A percentile compares a stretch with the other conserved stretches of the same genome.
Conservation (phyloP, 1,284 basidiomycete species). For the Heterobasidion occidentale region DNA sequence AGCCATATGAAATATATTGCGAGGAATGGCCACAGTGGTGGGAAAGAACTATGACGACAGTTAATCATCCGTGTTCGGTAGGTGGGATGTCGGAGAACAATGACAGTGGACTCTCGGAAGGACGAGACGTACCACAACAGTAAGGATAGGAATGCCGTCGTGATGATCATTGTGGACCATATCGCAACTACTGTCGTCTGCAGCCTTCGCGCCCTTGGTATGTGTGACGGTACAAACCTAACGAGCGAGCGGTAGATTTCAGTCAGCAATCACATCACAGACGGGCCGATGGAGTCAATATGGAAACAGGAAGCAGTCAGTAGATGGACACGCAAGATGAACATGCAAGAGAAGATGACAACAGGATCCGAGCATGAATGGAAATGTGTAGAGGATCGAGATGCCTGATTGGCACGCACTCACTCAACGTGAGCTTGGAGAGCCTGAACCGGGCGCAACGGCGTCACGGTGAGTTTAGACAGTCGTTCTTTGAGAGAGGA, state of each 20-base stretch:
- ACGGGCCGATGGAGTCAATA: not conserved
- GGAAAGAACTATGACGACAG: conserved; percentile 63
- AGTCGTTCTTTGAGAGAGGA: conserved; percentile 45
- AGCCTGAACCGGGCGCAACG: conserved; percentile 49
- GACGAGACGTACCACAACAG: conserved; percentile 60
- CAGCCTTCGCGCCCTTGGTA: conserved; percentile 74
- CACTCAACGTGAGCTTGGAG: conserved; percentile 66
- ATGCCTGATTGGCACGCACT: conserved; percentile 20
- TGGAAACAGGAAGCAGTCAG: not conserved
- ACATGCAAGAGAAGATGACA: not conserved
- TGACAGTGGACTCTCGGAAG: not conserved
- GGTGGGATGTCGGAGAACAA: not conserved
- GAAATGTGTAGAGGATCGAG: not conserved
- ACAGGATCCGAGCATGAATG: not conserved
- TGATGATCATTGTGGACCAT: conserved; percentile 79
- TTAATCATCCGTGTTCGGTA: not conserved
- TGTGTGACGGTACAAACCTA: conserved; percentile 66
- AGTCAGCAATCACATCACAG: not conserved
- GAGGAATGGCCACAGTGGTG: conserved; percentile 82
- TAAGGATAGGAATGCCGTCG: conserved; percentile 66
- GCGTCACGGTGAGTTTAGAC: conserved; percentile 47
- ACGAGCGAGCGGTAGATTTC: not conserved
- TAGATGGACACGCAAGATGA: not conserved
- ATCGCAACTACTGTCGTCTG: conserved; percentile 84
- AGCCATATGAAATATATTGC: conserved; percentile 83